Conservation (phyloP, 2,329 filamentous ascomycete species). For the Aspergillus ochraceoroseus region DNA sequence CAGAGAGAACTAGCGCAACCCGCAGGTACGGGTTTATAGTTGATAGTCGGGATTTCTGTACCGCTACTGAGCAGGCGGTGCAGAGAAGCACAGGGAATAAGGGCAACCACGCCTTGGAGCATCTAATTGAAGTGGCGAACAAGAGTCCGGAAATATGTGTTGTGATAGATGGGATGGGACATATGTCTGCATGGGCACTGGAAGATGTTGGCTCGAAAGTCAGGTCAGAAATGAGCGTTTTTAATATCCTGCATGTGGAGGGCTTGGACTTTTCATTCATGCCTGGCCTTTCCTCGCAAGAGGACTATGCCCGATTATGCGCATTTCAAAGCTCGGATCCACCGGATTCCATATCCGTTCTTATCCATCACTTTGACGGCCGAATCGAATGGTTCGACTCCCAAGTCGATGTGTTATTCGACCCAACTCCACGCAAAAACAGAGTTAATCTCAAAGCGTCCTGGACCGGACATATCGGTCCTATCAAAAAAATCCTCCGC, state of each 20-base stretch:
- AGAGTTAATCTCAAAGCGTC: conserved; percentile 60
- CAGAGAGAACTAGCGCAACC: conserved; percentile 36
- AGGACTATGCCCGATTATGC: conserved; percentile 64
- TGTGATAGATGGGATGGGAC: conserved; percentile 73
- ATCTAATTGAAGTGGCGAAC: conserved; percentile 80
- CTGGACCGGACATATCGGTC: conserved; percentile 78
- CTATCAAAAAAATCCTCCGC: conserved; percentile 79
- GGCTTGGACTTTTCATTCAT: conserved; percentile 47
- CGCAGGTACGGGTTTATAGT: conserved; percentile 73
- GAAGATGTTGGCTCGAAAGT: conserved; percentile 74
- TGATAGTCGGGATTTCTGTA: conserved; percentile 71
- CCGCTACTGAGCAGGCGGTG: conserved; percentile 71
- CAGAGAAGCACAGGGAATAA: conserved; percentile 56
- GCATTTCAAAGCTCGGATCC: conserved; percentile 63
- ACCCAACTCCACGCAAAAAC: conserved; percentile 57
- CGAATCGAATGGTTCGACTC: conserved; percentile 76
- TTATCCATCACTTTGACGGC: conserved; percentile 82
- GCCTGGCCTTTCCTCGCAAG: conserved; percentile 25
- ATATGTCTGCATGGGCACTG: conserved; percentile 87
- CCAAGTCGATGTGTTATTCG: conserved; percentile 73
- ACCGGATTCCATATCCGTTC: conserved; percentile 62
- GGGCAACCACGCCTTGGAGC: conserved; percentile 69
- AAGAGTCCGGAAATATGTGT: conserved; percentile 82
- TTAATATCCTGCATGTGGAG: conserved; percentile 77
- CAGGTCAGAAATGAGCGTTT: conserved; percentile 64